phyloP scores from a whole-genome alignment of 1,284 basidiomycete genomes.

The Pholiota adiposa region DNA sequence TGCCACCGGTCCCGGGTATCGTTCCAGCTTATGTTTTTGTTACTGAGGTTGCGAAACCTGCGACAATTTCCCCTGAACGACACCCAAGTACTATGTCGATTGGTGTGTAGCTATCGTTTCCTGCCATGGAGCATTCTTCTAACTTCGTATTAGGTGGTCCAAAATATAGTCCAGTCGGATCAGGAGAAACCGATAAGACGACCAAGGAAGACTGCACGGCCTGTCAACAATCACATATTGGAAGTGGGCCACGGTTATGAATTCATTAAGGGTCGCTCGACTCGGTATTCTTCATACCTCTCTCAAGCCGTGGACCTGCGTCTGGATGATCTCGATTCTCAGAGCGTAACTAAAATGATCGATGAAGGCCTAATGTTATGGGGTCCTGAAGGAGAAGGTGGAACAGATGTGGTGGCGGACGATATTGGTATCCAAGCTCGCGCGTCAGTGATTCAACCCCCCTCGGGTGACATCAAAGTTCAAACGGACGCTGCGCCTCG shows the following conservation, averaged over 20 bases:
- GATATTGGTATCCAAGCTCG: background rate
- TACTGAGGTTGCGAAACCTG: conserved; percentile 18
- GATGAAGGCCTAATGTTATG: conserved; percentile 49
- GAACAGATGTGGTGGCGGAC: conserved; percentile 19
- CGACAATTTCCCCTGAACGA: conserved; percentile 21
- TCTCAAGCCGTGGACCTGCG: conserved; percentile 41
- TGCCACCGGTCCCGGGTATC: conserved; percentile 33
- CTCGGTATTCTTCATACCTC: conserved; percentile 39
- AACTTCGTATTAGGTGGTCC: conserved; percentile 40
- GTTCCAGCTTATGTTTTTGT: conserved; percentile 49
- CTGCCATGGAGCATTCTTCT: background rate
- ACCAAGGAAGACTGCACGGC: conserved; percentile 26
- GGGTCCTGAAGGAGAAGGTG: conserved; percentile 28
- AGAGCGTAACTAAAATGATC: conserved; percentile 42
- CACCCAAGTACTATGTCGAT: conserved; percentile 55
- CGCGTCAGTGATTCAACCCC: background rate
- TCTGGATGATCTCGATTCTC: conserved; percentile 46
- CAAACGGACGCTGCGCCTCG: conserved; percentile 4
- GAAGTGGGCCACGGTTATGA: conserved; percentile 43
- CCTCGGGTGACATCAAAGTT: conserved; percentile 10
- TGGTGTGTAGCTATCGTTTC: conserved; percentile 44
- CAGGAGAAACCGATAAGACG: conserved; percentile 36
- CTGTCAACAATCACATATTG: conserved; percentile 15
- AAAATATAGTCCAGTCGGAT: conserved; percentile 49
- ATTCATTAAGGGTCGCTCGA: conserved; percentile 43